phyloP scores from a whole-genome alignment of 306 rosid species.

The Corylus avellana region DNA sequence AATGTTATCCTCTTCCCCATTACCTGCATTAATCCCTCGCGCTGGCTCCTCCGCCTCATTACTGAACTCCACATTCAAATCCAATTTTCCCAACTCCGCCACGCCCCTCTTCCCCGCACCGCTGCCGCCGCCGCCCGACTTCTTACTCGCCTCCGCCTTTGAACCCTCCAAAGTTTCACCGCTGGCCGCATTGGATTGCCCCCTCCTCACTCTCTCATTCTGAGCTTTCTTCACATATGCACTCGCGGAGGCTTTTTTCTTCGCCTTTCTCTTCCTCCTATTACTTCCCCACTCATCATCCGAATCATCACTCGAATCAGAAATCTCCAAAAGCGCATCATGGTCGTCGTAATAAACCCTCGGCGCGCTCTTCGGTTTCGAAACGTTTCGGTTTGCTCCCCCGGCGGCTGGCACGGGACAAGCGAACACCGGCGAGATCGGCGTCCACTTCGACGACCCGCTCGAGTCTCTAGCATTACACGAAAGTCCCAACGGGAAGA shows the following conservation, averaged over 20 bases:
- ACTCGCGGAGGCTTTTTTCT: constrained; percentile 20
- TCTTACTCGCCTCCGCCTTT: constrained; percentile 54
- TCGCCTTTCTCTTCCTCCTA: constrained; percentile 33
- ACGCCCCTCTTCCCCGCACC: constrained; percentile 61
- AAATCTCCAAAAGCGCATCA: constrained; percentile 40
- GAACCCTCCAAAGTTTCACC: constrained; percentile 37
- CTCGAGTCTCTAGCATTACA: constrained; percentile 39
- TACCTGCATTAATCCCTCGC: constrained; percentile 43
- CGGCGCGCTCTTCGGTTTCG: constrained; percentile 28
- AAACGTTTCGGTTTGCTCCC: background rate
- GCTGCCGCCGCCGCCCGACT: constrained; percentile 12
- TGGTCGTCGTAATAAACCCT: constrained; percentile 48
- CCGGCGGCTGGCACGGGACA: constrained; percentile 44
- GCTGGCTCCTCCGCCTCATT: constrained; percentile 84
- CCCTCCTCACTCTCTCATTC: constrained; percentile 47
- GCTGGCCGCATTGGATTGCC: constrained; percentile 24
- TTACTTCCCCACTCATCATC: constrained; percentile 48
- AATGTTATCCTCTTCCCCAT: constrained; percentile 70
- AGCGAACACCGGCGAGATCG: constrained; percentile 69
- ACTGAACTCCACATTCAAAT: constrained; percentile 95
- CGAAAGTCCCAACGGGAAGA: constrained; percentile 63
- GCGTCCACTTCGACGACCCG: constrained; percentile 59
- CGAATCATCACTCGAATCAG: constrained; percentile 60
- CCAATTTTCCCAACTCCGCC: constrained; percentile 74
- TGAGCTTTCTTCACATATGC: constrained; percentile 33